Evolutionary conservation across 768 basidiomycete genomes (phyloP).

Genomic region (Polyporus arcularius): DNA sequence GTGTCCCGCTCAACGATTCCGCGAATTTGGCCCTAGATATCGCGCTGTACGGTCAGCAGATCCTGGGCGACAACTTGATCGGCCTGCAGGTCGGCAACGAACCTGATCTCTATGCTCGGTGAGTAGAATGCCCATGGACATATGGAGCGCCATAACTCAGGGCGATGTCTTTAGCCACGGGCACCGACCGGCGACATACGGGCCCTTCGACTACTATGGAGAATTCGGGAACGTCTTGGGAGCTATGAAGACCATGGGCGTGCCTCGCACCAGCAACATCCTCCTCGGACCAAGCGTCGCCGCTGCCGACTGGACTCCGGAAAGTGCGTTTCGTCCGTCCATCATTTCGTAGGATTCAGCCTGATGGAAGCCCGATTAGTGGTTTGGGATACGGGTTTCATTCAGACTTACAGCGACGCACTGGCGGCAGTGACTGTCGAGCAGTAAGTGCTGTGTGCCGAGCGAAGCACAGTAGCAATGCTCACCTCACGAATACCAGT

Average conservation of each 20-base stretch:
- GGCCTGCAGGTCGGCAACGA: slow-evolving; percentile 64
- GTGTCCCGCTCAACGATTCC: slow-evolving; percentile 34
- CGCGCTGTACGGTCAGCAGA: slow-evolving; percentile 42
- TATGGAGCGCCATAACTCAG: neutral
- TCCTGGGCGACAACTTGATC: slow-evolving; percentile 45
- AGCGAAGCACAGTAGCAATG: neutral
- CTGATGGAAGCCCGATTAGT: slow-evolving; percentile 1
- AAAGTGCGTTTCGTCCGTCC: slow-evolving; percentile 14
- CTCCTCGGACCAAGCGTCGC: slow-evolving; percentile 35
- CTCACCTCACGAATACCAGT: slow-evolving; percentile 26
- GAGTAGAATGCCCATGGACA: slow-evolving; percentile 24
- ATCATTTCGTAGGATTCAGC: too few species aligned
- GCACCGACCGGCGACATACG: slow-evolving; percentile 36
- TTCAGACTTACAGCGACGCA: slow-evolving; percentile 30
- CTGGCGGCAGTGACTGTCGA: slow-evolving; percentile 44
- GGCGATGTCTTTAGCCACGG: slow-evolving; percentile 30
- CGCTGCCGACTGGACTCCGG: slow-evolving; percentile 33
- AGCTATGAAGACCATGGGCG: slow-evolving; percentile 24
- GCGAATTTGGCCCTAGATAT: slow-evolving; percentile 33
- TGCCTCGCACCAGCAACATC: slow-evolving; percentile 28
- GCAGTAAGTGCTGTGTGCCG: slow-evolving; percentile 27
- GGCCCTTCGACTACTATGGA: slow-evolving; percentile 31
- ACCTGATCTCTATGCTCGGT: slow-evolving; percentile 50
- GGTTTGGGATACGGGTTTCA: slow-evolving; percentile 35
- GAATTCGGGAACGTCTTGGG: slow-evolving; percentile 31